Evolutionary conservation across 306 rosid genomes (phyloP).

Genomic region (Medicago lupulina): DNA sequence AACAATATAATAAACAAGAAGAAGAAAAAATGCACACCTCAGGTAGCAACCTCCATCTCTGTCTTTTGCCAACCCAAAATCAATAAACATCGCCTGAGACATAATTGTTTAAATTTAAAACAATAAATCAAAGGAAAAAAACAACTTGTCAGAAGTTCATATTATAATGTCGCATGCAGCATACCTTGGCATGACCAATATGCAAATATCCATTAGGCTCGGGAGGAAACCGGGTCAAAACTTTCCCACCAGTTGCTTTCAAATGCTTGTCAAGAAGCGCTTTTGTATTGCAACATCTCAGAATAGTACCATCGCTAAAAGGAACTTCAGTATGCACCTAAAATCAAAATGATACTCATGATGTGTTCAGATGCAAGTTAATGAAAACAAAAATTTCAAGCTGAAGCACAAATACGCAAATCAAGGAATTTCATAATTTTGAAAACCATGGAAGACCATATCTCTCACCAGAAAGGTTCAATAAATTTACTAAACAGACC

Average conservation of each 20-base stretch:
- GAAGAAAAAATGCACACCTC: slow-evolving; percentile 57
- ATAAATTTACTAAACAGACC: background rate
- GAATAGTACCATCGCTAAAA: slow-evolving; percentile 80
- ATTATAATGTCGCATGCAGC: slow-evolving; percentile 21
- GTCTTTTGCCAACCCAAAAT: slow-evolving; percentile 94
- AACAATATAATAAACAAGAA: slow-evolving; percentile 29
- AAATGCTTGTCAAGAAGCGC: slow-evolving; percentile 87
- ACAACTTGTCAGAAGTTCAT: slow-evolving; percentile 8
- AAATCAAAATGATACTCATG: slow-evolving; percentile 39
- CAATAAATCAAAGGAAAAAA: background rate
- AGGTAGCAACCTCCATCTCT: slow-evolving; percentile 90
- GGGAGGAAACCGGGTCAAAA: slow-evolving; percentile 95
- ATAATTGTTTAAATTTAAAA: slow-evolving; percentile 18
- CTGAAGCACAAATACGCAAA: slow-evolving; percentile 11
- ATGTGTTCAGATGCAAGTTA: slow-evolving; percentile 29
- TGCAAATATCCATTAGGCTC: slow-evolving; percentile 99
- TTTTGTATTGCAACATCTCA: slow-evolving; percentile 87
- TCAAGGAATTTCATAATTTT: slow-evolving; percentile 27
- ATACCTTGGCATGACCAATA: slow-evolving; percentile 98
- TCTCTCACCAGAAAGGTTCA: slow-evolving; percentile 22
- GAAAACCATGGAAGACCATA: slow-evolving; percentile 22
- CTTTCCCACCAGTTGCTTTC: slow-evolving; percentile 68
- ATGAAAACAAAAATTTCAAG: background rate
- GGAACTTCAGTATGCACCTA: slow-evolving; percentile 96
- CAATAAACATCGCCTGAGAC: slow-evolving; percentile 93